Percentiles rank a stretch among this genome's conserved stretches.
Conservation (phyloP, 495 filamentous ascomycete species). For the Aspergillus bertholletiae region DNA sequence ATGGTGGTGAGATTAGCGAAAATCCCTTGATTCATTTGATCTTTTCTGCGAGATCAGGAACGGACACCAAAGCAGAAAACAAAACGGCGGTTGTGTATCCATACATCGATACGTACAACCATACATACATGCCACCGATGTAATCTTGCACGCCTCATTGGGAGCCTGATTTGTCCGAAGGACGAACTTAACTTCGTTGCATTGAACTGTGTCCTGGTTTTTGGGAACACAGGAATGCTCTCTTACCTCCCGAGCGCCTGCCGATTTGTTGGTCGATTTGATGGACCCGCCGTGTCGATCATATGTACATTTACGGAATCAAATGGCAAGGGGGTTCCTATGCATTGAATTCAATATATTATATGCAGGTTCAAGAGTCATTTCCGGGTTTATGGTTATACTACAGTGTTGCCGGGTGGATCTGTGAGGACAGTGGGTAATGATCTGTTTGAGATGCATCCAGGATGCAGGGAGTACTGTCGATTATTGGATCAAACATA, state of each 20-base stretch:
- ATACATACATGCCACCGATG: not conserved
- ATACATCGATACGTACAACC: not conserved
- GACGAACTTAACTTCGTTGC: not conserved
- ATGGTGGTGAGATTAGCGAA: not conserved
- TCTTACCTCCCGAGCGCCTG: not conserved
- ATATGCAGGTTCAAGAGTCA: not conserved
- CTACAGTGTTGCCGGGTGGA: too few species aligned
- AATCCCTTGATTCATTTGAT: not conserved
- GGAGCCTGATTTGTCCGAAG: not conserved
- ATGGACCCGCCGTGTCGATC: not conserved
- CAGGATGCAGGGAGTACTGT: not conserved
- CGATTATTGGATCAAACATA: not conserved
- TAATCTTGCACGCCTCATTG: not conserved
- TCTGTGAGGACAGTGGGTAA: not conserved
- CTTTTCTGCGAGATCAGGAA: not conserved
- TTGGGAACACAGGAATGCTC: conserved; percentile 2
- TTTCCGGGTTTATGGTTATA: too few species aligned
- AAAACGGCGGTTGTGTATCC: not conserved
- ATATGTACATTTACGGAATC: not conserved
- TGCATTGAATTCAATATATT: not conserved
- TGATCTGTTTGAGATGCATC: not conserved
- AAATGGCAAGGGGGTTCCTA: not conserved
- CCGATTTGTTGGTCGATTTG: not conserved
- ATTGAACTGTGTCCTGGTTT: not conserved
- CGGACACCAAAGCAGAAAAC: not conserved